Conservation (phyloP, 148 eudicot species). For the Camellia granthamiana region DNA sequence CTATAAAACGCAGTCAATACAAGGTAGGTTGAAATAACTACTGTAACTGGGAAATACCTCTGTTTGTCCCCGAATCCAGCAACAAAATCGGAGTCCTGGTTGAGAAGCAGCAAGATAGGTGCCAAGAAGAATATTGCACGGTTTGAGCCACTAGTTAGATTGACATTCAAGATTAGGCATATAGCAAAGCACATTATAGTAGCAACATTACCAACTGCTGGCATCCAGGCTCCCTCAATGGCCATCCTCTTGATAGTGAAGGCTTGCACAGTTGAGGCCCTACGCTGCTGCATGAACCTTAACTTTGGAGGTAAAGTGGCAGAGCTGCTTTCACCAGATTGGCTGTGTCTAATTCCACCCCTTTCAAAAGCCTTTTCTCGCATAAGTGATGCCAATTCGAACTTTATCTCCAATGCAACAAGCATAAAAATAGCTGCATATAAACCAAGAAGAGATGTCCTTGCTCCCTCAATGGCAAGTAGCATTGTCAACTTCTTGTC, state of each 20-base stretch:
- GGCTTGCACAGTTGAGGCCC: slow-evolving; percentile 59
- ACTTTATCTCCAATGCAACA: slow-evolving; percentile 80
- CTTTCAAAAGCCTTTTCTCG: slow-evolving; percentile 65
- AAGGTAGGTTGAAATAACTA: slow-evolving; percentile 67
- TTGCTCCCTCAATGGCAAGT: slow-evolving; percentile 87
- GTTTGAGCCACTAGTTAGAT: slow-evolving; percentile 89
- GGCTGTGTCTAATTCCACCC: slow-evolving; percentile 57
- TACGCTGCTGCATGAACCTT: slow-evolving; percentile 92
- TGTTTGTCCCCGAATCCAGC: slow-evolving; percentile 99
- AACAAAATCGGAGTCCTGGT: slow-evolving; percentile 95
- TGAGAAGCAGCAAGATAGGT: slow-evolving; percentile 80
- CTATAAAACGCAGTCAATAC: slow-evolving; percentile 61
- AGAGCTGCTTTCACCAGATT: slow-evolving; percentile 54
- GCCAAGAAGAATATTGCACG: slow-evolving; percentile 97
- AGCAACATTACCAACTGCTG: slow-evolving; percentile 98
- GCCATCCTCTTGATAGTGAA: slow-evolving; percentile 88
- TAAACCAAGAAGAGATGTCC: slow-evolving; percentile 87
- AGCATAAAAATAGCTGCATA: slow-evolving; percentile 97
- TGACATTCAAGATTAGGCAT: slow-evolving; percentile 77
- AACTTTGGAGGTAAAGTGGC: slow-evolving; percentile 58
- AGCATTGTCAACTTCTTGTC: slow-evolving; percentile 58
- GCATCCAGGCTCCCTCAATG: slow-evolving; percentile 99
- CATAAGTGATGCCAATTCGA: slow-evolving; percentile 72
- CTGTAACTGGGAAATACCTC: slow-evolving; percentile 84
- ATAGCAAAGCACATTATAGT: slow-evolving; percentile 91